Conservation (phyloP, 805 yeast genomes). For the Ogataea paraovalis region DNA sequence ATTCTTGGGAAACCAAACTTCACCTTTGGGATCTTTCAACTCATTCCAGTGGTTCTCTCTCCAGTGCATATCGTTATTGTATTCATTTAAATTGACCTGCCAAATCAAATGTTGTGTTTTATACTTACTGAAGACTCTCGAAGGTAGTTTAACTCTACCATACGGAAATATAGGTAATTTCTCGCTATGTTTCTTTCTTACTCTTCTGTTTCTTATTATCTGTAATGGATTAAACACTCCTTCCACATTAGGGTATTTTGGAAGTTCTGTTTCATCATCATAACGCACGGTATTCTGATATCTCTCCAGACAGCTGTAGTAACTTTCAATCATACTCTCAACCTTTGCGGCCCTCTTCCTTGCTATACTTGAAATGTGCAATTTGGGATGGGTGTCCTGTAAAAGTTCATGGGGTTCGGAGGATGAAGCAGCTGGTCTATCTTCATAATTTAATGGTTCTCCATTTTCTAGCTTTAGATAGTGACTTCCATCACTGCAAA, state of each 20-base stretch:
- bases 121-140: constrained; percentile 53
- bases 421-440: neutral
- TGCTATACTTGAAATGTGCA: constrained; percentile 34
- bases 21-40: constrained; percentile 40
- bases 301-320: constrained; percentile 45
- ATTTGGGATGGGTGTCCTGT: neutral
- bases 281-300: constrained; percentile 30
- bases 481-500: constrained; percentile 2
- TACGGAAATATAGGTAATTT: constrained; percentile 41
- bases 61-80: constrained; percentile 56
- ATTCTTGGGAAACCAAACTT: constrained; percentile 46
- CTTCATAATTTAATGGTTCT: neutral
- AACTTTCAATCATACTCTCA: constrained; percentile 43
- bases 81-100: constrained; percentile 63
- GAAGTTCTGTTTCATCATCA: constrained; percentile 15
- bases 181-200: constrained; percentile 49
- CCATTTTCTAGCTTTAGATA: neutral
- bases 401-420: neutral
- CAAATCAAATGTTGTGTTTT: constrained; percentile 47
- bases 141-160: constrained; percentile 56
- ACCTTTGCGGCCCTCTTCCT: constrained; percentile 47
- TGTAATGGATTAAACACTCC: constrained; percentile 80
- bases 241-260: constrained; percentile 47
- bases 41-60: constrained; percentile 52
- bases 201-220: constrained; percentile 66